Evolutionary conservation across 208 protist genomes (phyloP).

Genomic region (Crithidia sp.): DNA sequence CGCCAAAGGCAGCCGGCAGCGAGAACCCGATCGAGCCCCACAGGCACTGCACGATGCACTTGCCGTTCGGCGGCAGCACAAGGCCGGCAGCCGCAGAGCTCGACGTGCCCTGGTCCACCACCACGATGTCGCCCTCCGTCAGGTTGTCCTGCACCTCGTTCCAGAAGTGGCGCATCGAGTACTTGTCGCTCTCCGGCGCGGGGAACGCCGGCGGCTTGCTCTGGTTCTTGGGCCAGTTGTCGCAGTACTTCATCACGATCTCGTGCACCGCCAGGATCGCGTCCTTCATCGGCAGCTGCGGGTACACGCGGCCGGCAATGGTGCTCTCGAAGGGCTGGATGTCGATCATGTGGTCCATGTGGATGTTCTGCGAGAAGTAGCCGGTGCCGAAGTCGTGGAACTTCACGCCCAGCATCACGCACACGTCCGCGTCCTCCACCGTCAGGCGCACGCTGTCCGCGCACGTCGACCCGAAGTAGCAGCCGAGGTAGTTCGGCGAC

Average conservation of each 20-base stretch:
- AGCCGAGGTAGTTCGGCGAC: slow-evolving; percentile 42
- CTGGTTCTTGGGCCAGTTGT: slow-evolving; percentile 17
- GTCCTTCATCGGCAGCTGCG: slow-evolving; percentile 32
- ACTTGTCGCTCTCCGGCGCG: slow-evolving; percentile 29
- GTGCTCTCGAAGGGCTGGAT: slow-evolving; percentile 36
- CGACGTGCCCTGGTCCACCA: slow-evolving; percentile 55
- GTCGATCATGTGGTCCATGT: slow-evolving; percentile 19
- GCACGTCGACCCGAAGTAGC: slow-evolving; percentile 35
- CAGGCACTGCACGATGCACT: slow-evolving; percentile 34
- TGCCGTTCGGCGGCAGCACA: slow-evolving; percentile 31
- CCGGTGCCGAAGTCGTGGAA: slow-evolving; percentile 66
- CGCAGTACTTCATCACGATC: slow-evolving; percentile 34
- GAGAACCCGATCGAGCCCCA: slow-evolving; percentile 57
- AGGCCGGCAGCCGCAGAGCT: slow-evolving; percentile 35
- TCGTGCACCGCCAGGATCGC: slow-evolving; percentile 31
- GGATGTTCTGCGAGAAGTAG: slow-evolving; percentile 49
- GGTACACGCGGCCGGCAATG: slow-evolving; percentile 16
- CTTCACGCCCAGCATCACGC: slow-evolving; percentile 42
- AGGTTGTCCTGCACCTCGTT: slow-evolving; percentile 41
- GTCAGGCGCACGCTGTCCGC: slow-evolving; percentile 12
- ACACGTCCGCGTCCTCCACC: slow-evolving; percentile 41
- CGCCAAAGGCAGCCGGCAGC: slow-evolving; percentile 47
- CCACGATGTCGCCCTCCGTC: slow-evolving; percentile 41
- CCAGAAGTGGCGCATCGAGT: slow-evolving; percentile 46
- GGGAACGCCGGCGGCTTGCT: slow-evolving; percentile 23